phyloP scores from a whole-genome alignment of 306 rosid genomes.

The Pyrus bretschneideri region DNA sequence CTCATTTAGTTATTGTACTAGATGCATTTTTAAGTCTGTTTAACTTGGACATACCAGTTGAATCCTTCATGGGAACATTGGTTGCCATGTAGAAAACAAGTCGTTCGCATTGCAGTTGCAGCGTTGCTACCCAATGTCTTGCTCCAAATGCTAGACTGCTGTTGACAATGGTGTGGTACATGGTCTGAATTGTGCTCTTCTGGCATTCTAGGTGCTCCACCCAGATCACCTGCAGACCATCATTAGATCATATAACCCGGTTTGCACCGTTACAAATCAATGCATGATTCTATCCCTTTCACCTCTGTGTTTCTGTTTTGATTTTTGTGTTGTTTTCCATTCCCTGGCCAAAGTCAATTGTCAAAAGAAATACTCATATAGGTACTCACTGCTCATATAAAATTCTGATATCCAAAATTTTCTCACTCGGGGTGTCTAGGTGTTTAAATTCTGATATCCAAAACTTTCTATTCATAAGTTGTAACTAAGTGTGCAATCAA shows the following conservation, averaged over 20 bases:
- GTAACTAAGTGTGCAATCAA: not conserved
- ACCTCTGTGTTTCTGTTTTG: slow-evolving; percentile 14
- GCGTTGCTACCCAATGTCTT: slow-evolving; percentile 80
- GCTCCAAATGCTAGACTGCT: slow-evolving; percentile 92
- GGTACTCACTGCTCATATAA: not conserved
- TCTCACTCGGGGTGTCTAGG: not conserved
- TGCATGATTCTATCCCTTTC: slow-evolving; percentile 10
- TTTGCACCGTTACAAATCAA: not conserved
- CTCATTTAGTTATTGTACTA: not conserved
- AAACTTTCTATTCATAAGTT: not conserved
- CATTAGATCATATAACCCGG: not conserved
- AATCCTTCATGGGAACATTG: slow-evolving; percentile 94
- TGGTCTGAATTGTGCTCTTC: slow-evolving; percentile 60
- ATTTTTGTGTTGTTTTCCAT: slow-evolving; percentile 24
- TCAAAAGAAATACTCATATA: not conserved
- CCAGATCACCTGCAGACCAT: slow-evolving; percentile 60
- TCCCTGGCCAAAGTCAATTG: slow-evolving; percentile 20
- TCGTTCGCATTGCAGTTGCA: slow-evolving; percentile 91
- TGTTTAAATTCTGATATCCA: not conserved
- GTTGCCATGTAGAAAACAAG: slow-evolving; percentile 84
- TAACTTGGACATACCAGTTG: slow-evolving; percentile 32
- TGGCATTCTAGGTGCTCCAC: slow-evolving; percentile 96
- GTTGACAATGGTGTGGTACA: slow-evolving; percentile 70
- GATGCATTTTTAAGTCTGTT: slow-evolving; percentile 10
- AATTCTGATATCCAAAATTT: not conserved